phyloP scores from a whole-genome alignment of 495 filamentous ascomycete genomes.

The Daldinia caldariorum region DNA sequence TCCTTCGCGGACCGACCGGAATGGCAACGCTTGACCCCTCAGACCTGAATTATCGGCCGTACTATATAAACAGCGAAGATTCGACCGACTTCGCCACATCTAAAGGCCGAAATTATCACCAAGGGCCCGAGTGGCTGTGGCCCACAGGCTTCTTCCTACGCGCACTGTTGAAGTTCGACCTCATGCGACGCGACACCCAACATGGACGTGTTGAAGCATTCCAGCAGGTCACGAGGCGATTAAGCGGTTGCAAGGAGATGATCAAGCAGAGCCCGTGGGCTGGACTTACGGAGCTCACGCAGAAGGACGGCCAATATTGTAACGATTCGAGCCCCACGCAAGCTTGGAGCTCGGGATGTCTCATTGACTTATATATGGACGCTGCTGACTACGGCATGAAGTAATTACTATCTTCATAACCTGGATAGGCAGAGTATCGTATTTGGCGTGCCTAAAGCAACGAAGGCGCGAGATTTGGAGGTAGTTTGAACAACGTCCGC shows the following conservation, averaged over 20 bases:
- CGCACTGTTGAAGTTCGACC: constrained; percentile 89
- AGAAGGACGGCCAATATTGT: constrained; percentile 85
- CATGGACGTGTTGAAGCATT: constrained; percentile 80
- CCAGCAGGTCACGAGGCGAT: constrained; percentile 87
- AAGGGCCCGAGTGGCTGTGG: constrained; percentile 99
- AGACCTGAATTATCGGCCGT: constrained; percentile 90
- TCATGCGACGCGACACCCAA: constrained; percentile 70
- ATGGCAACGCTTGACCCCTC: constrained; percentile 95
- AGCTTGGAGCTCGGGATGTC: constrained; percentile 91
- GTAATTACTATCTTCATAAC: constrained; percentile 1
- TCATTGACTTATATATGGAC: constrained; percentile 96
- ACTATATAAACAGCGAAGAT: constrained; percentile 96
- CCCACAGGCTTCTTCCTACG: constrained; percentile 94
- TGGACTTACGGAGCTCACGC: constrained; percentile 91
- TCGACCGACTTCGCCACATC: constrained; percentile 85
- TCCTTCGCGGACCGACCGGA: constrained; percentile 85
- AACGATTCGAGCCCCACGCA: constrained; percentile 92
- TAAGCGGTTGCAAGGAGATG: constrained; percentile 83
- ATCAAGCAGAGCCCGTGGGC: constrained; percentile 84
- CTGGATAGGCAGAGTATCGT: not conserved
- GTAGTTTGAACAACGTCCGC: not conserved
- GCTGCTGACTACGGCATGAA: constrained; percentile 64
- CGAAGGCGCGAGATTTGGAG: not conserved
- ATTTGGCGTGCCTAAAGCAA: not conserved
- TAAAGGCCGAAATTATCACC: constrained; percentile 97